Conservation (phyloP, 1,284 basidiomycete species). For the Malassezia sympodialis region DNA sequence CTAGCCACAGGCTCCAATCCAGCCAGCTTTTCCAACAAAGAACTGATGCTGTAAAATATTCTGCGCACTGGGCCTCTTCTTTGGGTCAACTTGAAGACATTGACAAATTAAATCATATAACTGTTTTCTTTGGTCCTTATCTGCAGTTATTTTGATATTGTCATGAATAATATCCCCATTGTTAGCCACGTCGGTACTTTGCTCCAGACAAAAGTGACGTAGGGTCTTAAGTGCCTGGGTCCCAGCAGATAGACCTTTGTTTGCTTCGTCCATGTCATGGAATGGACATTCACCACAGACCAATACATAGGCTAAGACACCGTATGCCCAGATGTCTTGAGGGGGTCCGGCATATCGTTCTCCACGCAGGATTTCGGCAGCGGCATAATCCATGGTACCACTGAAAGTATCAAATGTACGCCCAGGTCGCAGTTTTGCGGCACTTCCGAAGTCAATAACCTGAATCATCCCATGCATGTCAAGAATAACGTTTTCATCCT, state of each 20-base stretch:
- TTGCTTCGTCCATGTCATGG: conserved; percentile 53
- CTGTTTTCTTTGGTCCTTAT: conserved; percentile 68
- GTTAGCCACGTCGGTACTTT: not conserved
- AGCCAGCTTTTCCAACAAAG: conserved; percentile 57
- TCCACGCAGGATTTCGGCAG: conserved; percentile 87
- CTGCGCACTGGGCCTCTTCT: conserved; percentile 62
- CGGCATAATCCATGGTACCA: conserved; percentile 75
- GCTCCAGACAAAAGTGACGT: conserved; percentile 22
- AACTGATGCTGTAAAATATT: conserved; percentile 67
- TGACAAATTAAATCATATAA: conserved; percentile 67
- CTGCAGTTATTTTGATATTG: conserved; percentile 42
- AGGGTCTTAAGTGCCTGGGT: conserved; percentile 35
- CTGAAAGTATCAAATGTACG: conserved; percentile 92
- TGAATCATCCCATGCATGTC: conserved; percentile 57
- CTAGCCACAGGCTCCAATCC: conserved; percentile 31
- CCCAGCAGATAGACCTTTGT: conserved; percentile 32
- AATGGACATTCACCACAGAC: conserved; percentile 83
- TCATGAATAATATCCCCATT: not conserved
- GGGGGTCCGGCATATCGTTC: conserved; percentile 90
- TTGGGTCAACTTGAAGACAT: conserved; percentile 62
- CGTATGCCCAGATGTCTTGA: conserved; percentile 96
- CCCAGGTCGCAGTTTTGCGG: conserved; percentile 63
- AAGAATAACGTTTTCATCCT: conserved; percentile 84
- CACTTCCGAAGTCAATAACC: conserved; percentile 81
- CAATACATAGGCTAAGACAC: conserved; percentile 92